Percentiles rank a stretch among this genome's conserved stretches.
These are phyloP conservation scores for Xylaria sp. DNA, from an alignment of 2,329 filamentous ascomycete species.

Conservation along the genomic window DNA sequence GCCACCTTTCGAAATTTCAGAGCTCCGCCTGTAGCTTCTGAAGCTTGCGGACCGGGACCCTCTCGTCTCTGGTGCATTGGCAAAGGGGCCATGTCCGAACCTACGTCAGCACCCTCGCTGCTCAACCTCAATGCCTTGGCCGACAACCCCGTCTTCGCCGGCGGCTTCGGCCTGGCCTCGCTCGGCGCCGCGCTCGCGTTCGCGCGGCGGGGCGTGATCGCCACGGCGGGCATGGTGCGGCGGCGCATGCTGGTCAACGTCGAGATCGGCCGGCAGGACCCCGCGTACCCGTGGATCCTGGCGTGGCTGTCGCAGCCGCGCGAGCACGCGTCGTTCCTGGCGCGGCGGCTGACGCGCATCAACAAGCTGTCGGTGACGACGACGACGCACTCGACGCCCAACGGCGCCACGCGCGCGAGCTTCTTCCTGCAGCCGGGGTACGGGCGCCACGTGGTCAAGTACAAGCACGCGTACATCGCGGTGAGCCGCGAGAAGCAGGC, in stretches of 20 bases:
- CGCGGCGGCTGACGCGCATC: slow-evolving; percentile 60
- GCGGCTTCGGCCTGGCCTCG: slow-evolving; percentile 87
- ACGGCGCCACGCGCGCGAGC: slow-evolving; percentile 72
- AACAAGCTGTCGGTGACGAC: slow-evolving; percentile 63
- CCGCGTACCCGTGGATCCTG: slow-evolving; percentile 91
- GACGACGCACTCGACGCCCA: slow-evolving; percentile 58
- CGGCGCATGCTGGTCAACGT: slow-evolving; percentile 90
- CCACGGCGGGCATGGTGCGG: slow-evolving; percentile 73
- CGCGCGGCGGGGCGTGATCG: slow-evolving; percentile 74
- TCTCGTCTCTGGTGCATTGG: slow-evolving; percentile 21
- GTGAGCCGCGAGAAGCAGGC: slow-evolving; percentile 85
- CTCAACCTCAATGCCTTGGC: slow-evolving; percentile 61
- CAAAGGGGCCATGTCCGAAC: slow-evolving; percentile 35
- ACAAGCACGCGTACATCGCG: slow-evolving; percentile 82
- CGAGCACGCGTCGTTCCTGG: slow-evolving; percentile 61
- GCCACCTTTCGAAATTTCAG: background rate
- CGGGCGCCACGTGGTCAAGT: slow-evolving; percentile 84
- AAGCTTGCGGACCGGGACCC: background rate
- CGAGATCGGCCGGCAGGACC: slow-evolving; percentile 92
- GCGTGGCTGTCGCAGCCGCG: slow-evolving; percentile 91
- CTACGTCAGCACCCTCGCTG: slow-evolving; percentile 29
- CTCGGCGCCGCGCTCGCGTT: slow-evolving; percentile 82
- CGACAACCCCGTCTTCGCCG: slow-evolving; percentile 65
- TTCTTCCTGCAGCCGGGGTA: slow-evolving; percentile 92
- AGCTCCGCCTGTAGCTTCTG: background rate